phyloP scores from a whole-genome alignment of 306 rosid species.

The Lagenaria siceraria region DNA sequence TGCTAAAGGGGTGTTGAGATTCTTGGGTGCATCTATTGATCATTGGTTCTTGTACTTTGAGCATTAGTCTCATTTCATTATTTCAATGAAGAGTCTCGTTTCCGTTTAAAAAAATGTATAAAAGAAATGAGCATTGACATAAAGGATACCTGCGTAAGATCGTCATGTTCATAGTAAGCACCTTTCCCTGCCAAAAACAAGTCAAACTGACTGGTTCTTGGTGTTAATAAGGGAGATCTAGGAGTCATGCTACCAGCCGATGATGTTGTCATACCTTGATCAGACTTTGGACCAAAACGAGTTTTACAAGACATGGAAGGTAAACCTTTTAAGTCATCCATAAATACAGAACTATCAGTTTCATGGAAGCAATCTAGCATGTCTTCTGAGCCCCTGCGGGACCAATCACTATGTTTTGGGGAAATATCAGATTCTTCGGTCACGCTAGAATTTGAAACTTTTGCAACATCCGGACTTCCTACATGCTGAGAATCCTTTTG shows the following conservation, averaged over 20 bases:
- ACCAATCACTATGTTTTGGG: slow-evolving; percentile 93
- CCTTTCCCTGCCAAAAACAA: slow-evolving; percentile 87
- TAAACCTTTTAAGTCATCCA: slow-evolving; percentile 91
- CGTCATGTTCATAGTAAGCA: slow-evolving; percentile 87
- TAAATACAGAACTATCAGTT: slow-evolving; percentile 58
- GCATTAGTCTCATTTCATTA: no score
- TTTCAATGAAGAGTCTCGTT: no score
- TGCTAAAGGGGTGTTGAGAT: no score
- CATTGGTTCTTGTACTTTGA: no score
- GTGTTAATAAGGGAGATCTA: slow-evolving; percentile 92
- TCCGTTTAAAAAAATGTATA: neutral
- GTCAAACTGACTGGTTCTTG: slow-evolving; percentile 90
- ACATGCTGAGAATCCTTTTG: slow-evolving; percentile 77
- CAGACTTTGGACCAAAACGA: slow-evolving; percentile 99
- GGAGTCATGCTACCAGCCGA: slow-evolving; percentile 99
- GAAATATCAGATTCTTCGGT: slow-evolving; percentile 94
- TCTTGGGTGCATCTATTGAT: no score
- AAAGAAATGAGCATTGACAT: neutral
- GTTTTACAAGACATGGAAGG: slow-evolving; percentile 90
- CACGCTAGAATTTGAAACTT: slow-evolving; percentile 81
- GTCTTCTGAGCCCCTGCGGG: slow-evolving; percentile 94
- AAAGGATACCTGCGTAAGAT: slow-evolving; percentile 71
- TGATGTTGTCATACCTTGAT: slow-evolving; percentile 96
- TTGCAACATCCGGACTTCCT: slow-evolving; percentile 94
- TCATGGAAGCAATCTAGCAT: slow-evolving; percentile 96